phyloP scores from a whole-genome alignment of 2,329 filamentous ascomycete species.

The Penicillium sp. region DNA sequence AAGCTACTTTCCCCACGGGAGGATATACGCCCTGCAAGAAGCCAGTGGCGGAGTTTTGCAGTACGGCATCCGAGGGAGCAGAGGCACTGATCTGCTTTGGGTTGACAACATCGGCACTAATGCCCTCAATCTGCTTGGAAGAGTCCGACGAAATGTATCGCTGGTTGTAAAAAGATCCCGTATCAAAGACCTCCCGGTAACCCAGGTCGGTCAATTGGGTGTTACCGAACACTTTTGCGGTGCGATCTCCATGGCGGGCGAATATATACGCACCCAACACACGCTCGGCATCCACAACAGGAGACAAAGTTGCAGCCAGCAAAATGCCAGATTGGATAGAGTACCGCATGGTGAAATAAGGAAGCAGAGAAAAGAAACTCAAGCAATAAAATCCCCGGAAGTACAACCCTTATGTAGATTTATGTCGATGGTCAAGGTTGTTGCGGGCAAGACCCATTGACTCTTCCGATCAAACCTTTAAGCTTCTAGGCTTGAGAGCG shows the following conservation, averaged over 20 bases:
- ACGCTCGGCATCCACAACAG: conserved; percentile 55
- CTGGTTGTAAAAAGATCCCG: conserved; percentile 71
- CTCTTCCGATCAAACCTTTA: neutral
- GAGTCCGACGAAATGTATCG: conserved; percentile 68
- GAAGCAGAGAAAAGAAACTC: neutral
- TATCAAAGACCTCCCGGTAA: conserved; percentile 68
- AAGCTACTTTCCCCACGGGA: conserved; percentile 58
- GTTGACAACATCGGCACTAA: conserved; percentile 65
- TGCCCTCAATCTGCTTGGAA: conserved; percentile 59
- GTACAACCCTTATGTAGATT: conserved; percentile 4
- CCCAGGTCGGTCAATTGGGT: conserved; percentile 76
- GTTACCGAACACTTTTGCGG: conserved; percentile 69
- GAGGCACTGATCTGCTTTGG: conserved; percentile 68
- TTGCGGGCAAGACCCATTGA: conserved; percentile 4
- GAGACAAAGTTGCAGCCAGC: conserved; percentile 22
- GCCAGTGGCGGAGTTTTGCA: conserved; percentile 74
- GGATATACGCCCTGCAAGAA: conserved; percentile 89
- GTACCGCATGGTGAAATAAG: conserved; percentile 23
- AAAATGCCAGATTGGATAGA: conserved; percentile 24
- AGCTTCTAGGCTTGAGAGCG: neutral
- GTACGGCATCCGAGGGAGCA: conserved; percentile 70
- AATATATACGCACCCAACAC: conserved; percentile 83
- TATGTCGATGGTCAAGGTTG: neutral
- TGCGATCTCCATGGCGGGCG: conserved; percentile 85
- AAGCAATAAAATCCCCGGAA: neutral